A percentile compares a stretch with the other conserved stretches of the same genome.
phyloP scores from a whole-genome alignment of 345 rosid genomes.

The Syzygium aqueum region DNA sequence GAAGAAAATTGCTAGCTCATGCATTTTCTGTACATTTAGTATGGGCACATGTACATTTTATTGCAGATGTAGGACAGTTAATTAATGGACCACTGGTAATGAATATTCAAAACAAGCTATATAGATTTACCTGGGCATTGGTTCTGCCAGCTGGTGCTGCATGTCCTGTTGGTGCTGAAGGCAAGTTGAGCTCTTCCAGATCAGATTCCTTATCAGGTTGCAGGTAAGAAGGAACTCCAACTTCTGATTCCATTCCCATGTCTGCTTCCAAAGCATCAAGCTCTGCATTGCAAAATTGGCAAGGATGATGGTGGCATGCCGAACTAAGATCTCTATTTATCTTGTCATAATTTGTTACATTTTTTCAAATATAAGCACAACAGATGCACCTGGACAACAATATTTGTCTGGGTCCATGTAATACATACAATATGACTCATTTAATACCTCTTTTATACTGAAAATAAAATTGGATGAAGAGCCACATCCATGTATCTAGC shows the following conservation, averaged over 20 bases:
- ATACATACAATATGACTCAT: background rate
- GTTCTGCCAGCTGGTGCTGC: slow-evolving; percentile 48
- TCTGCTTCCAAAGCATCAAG: slow-evolving; percentile 97
- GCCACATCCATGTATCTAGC: background rate
- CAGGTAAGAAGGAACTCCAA: slow-evolving; percentile 89
- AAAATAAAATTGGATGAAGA: background rate
- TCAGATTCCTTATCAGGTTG: slow-evolving; percentile 86
- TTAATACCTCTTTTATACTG: background rate
- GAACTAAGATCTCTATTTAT: background rate
- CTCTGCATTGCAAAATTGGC: slow-evolving; percentile 34
- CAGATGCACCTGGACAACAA: background rate
- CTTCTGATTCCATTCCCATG: slow-evolving; percentile 89
- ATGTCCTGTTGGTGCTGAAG: slow-evolving; percentile 68
- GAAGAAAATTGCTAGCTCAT: background rate
- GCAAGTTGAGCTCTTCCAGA: slow-evolving; percentile 73
- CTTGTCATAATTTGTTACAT: background rate
- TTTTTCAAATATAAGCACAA: background rate
- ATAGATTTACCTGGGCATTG: slow-evolving; percentile 45
- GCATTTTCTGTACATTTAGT: background rate
- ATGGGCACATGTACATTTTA: background rate
- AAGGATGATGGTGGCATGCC: background rate
- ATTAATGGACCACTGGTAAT: background rate
- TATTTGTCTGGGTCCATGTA: background rate
- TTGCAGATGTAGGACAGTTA: background rate
- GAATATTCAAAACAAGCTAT: background rate